Conservation (phyloP, 2,329 filamentous ascomycete species). For the Colletotrichum godetiae region DNA sequence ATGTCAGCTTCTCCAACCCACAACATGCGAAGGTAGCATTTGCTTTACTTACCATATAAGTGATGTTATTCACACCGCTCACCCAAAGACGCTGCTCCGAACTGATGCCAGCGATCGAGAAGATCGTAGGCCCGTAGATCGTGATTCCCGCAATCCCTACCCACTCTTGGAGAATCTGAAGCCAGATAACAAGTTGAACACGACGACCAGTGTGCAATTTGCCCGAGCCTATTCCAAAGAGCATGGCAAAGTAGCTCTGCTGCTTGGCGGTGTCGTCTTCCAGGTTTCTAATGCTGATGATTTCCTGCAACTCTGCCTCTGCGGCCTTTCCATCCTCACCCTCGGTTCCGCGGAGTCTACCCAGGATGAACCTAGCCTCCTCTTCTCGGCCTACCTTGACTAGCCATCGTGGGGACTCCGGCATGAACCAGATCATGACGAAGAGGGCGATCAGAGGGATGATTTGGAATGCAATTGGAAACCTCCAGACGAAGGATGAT, state of each 20-base stretch:
- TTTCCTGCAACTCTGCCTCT: conserved; percentile 74
- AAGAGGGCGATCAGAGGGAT: conserved; percentile 70
- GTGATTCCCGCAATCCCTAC: conserved; percentile 77
- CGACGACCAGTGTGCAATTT: conserved; percentile 75
- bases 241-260: conserved; percentile 73
- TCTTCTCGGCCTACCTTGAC: conserved; percentile 74
- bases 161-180: conserved; percentile 79
- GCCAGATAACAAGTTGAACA: conserved; percentile 77
- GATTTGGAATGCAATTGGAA: conserved; percentile 78
- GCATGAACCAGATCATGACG: conserved; percentile 71
- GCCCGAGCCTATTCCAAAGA: conserved; percentile 73
- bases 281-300: conserved; percentile 61
- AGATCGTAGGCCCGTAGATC: conserved; percentile 68
- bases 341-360: conserved; percentile 69
- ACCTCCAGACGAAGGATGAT: conserved; percentile 73
- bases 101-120: conserved; percentile 74
- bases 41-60: conserved; percentile 54
- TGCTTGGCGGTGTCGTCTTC: conserved; percentile 70
- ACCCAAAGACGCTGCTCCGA: conserved; percentile 72
- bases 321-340: conserved; percentile 57
- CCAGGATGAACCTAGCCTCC: conserved; percentile 74
- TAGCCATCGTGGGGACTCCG: conserved; percentile 76
- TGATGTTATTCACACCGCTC: conserved; percentile 63
- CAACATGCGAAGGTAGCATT: not conserved
- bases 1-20: not conserved